phyloP scores from a whole-genome alignment of 768 basidiomycete species.

The Suillus discolor region DNA sequence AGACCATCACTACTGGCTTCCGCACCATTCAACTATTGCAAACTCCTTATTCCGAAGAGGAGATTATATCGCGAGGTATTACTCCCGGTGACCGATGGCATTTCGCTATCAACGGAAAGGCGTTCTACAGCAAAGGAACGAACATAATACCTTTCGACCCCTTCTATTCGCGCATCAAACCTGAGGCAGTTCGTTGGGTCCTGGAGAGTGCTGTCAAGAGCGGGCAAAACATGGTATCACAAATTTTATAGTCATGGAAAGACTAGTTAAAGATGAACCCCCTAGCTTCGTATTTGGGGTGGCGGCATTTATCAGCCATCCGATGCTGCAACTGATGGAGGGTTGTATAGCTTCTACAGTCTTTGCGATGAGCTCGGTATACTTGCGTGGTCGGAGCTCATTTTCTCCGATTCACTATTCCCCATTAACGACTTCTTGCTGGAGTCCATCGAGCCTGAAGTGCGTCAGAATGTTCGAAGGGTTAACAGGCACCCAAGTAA shows the following conservation, averaged over 20 bases:
- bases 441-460: slow-evolving; percentile 53
- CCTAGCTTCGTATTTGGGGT: slow-evolving; percentile 60
- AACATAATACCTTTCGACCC: slow-evolving; percentile 66
- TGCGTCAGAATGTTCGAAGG: slow-evolving; percentile 57
- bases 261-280: not conserved
- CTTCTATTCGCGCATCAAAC: slow-evolving; percentile 54
- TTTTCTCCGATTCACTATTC: slow-evolving; percentile 59
- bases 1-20: slow-evolving; percentile 54
- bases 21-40: slow-evolving; percentile 60
- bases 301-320: slow-evolving; percentile 57
- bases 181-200: slow-evolving; percentile 55
- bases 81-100: slow-evolving; percentile 65
- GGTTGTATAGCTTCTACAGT: slow-evolving; percentile 58
- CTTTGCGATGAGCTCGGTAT: slow-evolving; percentile 63
- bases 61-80: slow-evolving; percentile 48
- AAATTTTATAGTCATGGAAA: slow-evolving; percentile 13
- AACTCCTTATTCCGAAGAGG: slow-evolving; percentile 45
- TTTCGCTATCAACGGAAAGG: slow-evolving; percentile 59
- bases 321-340: slow-evolving; percentile 39
- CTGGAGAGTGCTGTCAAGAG: slow-evolving; percentile 55
- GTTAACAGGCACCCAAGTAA: slow-evolving; percentile 59
- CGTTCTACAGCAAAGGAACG: slow-evolving; percentile 56
- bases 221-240: slow-evolving; percentile 58
- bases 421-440: slow-evolving; percentile 57
- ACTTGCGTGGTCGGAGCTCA: slow-evolving; percentile 63